phyloP scores from a whole-genome alignment of 73 alveolate species.

The Symbiodinium natans region DNA sequence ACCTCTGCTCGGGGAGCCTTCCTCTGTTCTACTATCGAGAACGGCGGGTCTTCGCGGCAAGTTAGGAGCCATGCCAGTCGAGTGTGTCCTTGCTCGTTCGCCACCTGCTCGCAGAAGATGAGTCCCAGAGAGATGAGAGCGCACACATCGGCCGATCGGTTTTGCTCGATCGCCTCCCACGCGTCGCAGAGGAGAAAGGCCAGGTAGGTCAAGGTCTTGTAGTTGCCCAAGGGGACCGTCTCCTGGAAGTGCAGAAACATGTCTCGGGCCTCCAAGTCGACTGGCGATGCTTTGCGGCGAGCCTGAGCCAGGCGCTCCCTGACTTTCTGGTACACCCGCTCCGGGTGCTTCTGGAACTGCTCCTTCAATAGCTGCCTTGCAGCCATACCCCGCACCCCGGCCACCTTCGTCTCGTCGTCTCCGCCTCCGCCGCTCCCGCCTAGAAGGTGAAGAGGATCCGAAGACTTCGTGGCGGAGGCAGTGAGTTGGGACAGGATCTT shows the following conservation, averaged over 20 bases:
- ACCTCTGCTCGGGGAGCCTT: neutral
- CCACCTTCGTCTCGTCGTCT: neutral
- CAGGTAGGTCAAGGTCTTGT: neutral
- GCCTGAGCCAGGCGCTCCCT: slow-evolving; percentile 1
- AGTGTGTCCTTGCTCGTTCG: neutral
- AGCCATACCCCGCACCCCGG: neutral
- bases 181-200: too few relatives aligned
- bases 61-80: neutral
- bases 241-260: neutral
- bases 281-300: neutral
- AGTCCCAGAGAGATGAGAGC: neutral
- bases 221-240: neutral
- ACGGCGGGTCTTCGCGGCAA: neutral
- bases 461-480: too few relatives aligned
- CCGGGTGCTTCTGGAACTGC: neutral
- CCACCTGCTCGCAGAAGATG: slow-evolving; percentile 1
- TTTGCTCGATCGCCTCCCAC: neutral
- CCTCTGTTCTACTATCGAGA: neutral
- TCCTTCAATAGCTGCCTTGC: neutral
- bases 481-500: neutral
- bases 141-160: neutral
- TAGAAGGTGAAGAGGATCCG: neutral
- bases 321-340: neutral
- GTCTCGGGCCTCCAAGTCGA: slow-evolving; percentile 28
- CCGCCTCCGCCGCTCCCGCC: too few relatives aligned